These are phyloP conservation scores for Emiliania huxleyi DNA, from an alignment of 78 protist species.

Conservation along the genomic window DNA sequence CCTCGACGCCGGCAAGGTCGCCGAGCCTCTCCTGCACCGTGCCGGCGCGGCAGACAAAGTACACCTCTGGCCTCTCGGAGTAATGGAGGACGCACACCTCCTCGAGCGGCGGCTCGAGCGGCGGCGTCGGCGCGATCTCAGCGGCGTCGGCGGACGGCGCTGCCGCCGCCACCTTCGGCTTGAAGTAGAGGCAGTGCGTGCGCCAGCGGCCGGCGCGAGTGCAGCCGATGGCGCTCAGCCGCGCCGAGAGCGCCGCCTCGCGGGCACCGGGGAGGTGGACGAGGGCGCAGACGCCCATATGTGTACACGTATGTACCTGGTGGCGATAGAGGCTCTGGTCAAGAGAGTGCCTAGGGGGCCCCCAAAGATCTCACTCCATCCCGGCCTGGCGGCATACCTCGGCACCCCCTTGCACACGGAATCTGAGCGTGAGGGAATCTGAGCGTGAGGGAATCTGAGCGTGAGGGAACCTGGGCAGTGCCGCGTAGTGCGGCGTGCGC, in stretches of 20 bases:
- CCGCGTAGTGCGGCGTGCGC: too few species aligned
- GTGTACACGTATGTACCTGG: too few species aligned
- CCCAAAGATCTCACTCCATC: too few species aligned
- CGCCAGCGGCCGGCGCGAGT: background rate
- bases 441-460: too few species aligned
- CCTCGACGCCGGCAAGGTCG: background rate
- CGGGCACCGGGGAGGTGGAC: background rate
- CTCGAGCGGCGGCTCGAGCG: background rate
- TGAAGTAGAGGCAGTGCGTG: background rate
- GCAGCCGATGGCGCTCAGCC: background rate
- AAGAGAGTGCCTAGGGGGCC: too few species aligned
- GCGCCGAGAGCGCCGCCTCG: background rate
- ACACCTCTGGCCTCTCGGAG: background rate
- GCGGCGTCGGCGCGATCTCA: too few species aligned
- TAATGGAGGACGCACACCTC: background rate
- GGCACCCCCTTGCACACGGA: too few species aligned
- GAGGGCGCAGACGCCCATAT: background rate
- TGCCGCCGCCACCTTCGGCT: background rate
- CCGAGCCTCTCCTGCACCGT: background rate
- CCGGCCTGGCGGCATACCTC: too few species aligned
- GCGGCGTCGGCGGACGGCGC: too few species aligned
- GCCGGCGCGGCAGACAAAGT: background rate
- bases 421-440: too few species aligned
- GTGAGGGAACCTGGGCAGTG: too few species aligned
- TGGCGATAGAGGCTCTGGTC: too few species aligned